phyloP scores from a whole-genome alignment of 495 filamentous ascomycete species.

The Aspergillus wentii region DNA sequence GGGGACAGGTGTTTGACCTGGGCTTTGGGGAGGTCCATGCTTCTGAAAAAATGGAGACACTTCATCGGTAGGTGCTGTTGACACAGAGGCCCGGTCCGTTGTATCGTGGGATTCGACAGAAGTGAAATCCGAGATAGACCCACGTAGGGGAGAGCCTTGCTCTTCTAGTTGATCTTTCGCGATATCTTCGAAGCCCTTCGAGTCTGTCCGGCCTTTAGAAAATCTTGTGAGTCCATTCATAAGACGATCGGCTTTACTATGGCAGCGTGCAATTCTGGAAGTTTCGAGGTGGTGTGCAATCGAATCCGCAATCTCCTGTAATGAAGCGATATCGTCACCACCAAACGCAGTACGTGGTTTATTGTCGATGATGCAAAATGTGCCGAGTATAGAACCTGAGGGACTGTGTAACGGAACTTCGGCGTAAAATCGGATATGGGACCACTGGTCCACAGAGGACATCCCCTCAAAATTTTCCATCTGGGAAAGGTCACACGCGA shows the following conservation, averaged over 20 bases:
- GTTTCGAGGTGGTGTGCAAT: slow-evolving; percentile 21
- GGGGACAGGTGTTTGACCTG: too few species aligned
- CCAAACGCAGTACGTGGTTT: slow-evolving; percentile 28
- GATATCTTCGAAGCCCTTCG: neutral
- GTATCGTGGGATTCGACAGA: too few species aligned
- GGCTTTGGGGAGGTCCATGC: too few species aligned
- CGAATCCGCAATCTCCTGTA: slow-evolving; percentile 20
- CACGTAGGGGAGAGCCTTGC: too few species aligned
- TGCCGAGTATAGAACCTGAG: slow-evolving; percentile 55
- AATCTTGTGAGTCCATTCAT: slow-evolving; percentile 19
- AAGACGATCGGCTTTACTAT: slow-evolving; percentile 11
- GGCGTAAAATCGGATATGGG: slow-evolving; percentile 51
- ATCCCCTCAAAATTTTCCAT: slow-evolving; percentile 38
- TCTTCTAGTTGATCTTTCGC: neutral
- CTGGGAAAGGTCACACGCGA: slow-evolving; percentile 41
- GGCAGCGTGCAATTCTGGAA: slow-evolving; percentile 8
- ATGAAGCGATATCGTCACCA: slow-evolving; percentile 12
- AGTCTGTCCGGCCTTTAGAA: slow-evolving; percentile 7
- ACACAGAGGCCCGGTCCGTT: too few species aligned
- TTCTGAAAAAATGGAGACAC: slow-evolving; percentile 10
- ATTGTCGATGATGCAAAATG: slow-evolving; percentile 54
- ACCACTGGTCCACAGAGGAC: slow-evolving; percentile 29
- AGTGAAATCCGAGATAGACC: neutral
- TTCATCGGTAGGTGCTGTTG: too few species aligned
- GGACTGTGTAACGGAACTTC: slow-evolving; percentile 55